These are phyloP conservation scores for Melanogaster broomeanus DNA, from an alignment of 768 basidiomycete species.

Conservation along the genomic window DNA sequence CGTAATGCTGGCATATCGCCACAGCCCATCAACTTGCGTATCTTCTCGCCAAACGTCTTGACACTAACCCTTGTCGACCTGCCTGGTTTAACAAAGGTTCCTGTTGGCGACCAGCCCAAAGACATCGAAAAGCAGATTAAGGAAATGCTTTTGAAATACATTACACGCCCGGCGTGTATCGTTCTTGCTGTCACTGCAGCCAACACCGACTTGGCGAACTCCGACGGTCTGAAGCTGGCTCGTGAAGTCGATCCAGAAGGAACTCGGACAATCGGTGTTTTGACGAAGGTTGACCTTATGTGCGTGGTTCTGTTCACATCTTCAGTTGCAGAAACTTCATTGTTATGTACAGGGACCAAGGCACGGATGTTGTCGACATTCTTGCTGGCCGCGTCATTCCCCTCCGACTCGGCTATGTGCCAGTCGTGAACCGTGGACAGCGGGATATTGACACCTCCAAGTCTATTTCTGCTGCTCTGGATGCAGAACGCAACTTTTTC, in stretches of 20 bases:
- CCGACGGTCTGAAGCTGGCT: conserved; percentile 94
- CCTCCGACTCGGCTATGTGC: conserved; percentile 94
- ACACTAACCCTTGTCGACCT: conserved; percentile 97
- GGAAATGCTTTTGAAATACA: conserved; percentile 96
- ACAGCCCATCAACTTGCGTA: conserved; percentile 94
- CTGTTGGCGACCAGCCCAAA: conserved; percentile 93
- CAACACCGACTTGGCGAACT: conserved; percentile 97
- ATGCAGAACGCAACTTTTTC: conserved; percentile 90
- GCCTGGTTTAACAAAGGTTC: conserved; percentile 93
- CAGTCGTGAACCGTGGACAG: conserved; percentile 98
- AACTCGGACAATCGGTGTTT: conserved; percentile 93
- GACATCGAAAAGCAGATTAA: conserved; percentile 98
- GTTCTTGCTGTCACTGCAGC: conserved; percentile 95
- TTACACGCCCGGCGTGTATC: conserved; percentile 94
- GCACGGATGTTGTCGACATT: conserved; percentile 98
- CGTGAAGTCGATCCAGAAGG: conserved; percentile 98
- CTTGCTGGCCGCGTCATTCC: conserved; percentile 97
- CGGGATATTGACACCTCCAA: conserved; percentile 93
- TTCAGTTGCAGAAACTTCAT: conserved; percentile 5
- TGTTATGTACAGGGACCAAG: conserved; percentile 73
- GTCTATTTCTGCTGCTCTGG: conserved; percentile 81
- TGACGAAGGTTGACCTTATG: conserved; percentile 99
- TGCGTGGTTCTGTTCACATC: conserved; percentile 42
- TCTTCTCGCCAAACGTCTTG: conserved; percentile 96
- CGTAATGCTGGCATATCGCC: conserved; percentile 98